These are phyloP conservation scores for Persicaria tinctoria DNA, from an alignment of 148 eudicot species.

Conservation along the genomic window DNA sequence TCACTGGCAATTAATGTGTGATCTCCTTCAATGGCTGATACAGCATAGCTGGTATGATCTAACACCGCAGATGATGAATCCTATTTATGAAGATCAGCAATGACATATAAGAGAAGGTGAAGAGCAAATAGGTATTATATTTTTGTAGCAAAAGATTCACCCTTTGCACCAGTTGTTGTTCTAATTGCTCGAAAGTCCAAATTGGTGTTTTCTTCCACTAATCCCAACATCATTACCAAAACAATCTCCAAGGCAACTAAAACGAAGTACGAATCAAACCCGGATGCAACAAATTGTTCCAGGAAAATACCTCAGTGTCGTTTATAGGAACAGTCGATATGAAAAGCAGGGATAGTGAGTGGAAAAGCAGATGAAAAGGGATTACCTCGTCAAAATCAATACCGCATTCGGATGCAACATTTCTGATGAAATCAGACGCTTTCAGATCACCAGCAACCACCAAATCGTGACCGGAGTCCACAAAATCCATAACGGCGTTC, in stretches of 20 bases:
- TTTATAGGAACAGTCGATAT: no score
- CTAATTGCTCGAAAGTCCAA: no score
- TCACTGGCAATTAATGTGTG: slow-evolving; percentile 55
- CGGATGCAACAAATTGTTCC: no score
- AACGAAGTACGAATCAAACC: no score
- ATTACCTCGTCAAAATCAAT: slow-evolving; percentile 69
- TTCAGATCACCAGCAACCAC: slow-evolving; percentile 55
- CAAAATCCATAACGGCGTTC: slow-evolving; percentile 53
- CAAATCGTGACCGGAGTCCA: slow-evolving; percentile 73
- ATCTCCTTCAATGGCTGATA: slow-evolving; percentile 52
- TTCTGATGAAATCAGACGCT: slow-evolving; percentile 65
- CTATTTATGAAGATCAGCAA: slow-evolving; percentile 17
- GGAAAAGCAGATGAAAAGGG: not conserved
- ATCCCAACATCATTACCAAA: no score
- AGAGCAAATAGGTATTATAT: no score
- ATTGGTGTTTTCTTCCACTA: no score
- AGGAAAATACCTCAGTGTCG: no score
- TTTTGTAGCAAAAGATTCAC: no score
- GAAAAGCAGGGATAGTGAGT: not conserved
- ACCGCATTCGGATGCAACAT: slow-evolving; percentile 66
- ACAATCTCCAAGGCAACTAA: no score
- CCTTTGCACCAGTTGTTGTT: no score
- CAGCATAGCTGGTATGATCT: slow-evolving; percentile 60
- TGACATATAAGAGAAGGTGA: no score
- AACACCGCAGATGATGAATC: slow-evolving; percentile 52